Evolutionary conservation across 225 moss, liverwort and hornwort genomes (phyloP), one percentile per base, ranked within the genome.

Genomic region (Sphagnum tenellum): DNA sequence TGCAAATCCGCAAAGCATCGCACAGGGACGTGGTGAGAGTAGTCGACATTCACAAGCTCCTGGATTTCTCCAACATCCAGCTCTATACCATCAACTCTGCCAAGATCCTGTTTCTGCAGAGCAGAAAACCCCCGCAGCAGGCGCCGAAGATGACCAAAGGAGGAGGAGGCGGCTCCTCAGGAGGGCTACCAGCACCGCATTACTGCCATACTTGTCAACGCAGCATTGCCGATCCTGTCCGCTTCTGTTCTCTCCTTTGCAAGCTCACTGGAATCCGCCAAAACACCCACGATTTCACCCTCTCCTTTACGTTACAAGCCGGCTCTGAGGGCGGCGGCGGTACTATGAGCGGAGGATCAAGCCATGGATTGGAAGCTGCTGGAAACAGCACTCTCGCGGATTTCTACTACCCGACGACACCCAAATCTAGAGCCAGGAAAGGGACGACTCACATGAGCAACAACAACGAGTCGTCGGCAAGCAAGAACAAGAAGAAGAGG

Each of bases 21-120:
- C 53, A 66, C 66, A 66, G 53, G 66, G 66, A 66, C 53, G 66
- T 50, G 7, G 50, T 66, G 12, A 48, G 66, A 8, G 45, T 66
- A 10, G 47, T 49, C 5, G 66, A 66, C 52, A 53, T 66, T 44
- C 66, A 66, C 49, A n/a, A 14, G 53, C 7, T 66, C 44, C 49
- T 66, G n/a, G 14, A 66, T 50, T 12, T 66, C 44, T 54, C 66
- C 50, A 53, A 44, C 11, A 66, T 66, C 53, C 50, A 66, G 66
- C 7, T 53, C 50, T 66, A 66, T n/a, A 66, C 45, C 55, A 66
- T 66, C 55, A 66, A 66, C 55, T 48, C 49, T 44, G 66, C 66
- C 66, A 66, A 66, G 66, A 66, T 66, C 53, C 49, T 66, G 50
- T 66, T 66, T 44, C 66, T 66, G 8, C 66, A 54, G 50, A 49